Conservation (phyloP, 805 yeast species). For the Starmera caribaea region DNA sequence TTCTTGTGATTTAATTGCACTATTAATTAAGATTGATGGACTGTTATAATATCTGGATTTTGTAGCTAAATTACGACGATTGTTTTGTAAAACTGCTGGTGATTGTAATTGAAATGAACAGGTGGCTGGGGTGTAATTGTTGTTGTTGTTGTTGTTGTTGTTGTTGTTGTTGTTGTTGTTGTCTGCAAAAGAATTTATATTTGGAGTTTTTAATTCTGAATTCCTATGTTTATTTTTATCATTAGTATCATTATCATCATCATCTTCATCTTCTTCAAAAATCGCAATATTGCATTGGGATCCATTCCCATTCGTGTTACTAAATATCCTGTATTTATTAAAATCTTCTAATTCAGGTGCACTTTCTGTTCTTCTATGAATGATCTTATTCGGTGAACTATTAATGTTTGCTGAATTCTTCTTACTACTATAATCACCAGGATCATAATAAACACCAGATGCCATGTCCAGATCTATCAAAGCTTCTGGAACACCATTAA, state of each 20-base stretch:
- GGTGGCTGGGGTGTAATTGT: too few species aligned
- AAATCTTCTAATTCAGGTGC: constrained; percentile 42
- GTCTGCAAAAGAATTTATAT: too few species aligned
- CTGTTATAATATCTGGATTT: constrained; percentile 40
- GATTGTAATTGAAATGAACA: not conserved
- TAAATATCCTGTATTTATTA: constrained; percentile 10
- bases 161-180: too few species aligned
- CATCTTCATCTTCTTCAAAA: constrained; percentile 24
- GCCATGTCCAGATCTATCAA: constrained; percentile 49
- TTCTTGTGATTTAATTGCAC: constrained; percentile 33
- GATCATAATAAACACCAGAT: constrained; percentile 26
- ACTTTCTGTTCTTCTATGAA: constrained; percentile 45
- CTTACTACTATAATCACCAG: constrained; percentile 3
- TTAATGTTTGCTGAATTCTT: constrained; percentile 1
- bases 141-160: too few species aligned
- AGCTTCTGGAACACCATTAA: constrained; percentile 37
- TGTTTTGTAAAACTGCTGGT: constrained; percentile 1
- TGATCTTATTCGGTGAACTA: constrained; percentile 17
- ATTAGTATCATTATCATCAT: constrained; percentile 6
- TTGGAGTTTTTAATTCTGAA: too few species aligned
- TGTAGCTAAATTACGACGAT: constrained; percentile 34
- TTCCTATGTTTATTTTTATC: too few species aligned
- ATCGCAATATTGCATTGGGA: constrained; percentile 17
- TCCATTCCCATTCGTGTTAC: not conserved
- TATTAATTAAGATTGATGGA: constrained; percentile 32